These are phyloP conservation scores for Lepidium sativum DNA, from an alignment of 345 rosid species.

Conservation along the genomic window DNA sequence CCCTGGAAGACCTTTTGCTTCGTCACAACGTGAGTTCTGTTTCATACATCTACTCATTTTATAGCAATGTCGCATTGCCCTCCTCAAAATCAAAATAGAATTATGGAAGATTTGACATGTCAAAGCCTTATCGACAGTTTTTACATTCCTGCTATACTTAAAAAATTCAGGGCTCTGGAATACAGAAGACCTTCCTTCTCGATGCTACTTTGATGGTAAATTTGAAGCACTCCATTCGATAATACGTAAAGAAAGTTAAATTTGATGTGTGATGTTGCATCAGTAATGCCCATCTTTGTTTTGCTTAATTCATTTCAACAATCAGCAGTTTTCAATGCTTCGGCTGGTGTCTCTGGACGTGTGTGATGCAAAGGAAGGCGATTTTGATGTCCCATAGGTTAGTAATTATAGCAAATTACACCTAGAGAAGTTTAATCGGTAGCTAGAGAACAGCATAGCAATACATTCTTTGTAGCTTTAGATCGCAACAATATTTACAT, in stretches of 20 bases:
- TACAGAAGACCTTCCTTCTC: slow-evolving; percentile 43
- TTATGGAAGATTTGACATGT: not conserved
- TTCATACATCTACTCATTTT: not conserved
- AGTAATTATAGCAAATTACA: slow-evolving; percentile 10
- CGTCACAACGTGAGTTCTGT: slow-evolving; percentile 66
- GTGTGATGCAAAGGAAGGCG: slow-evolving; percentile 68
- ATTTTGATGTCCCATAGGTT: slow-evolving; percentile 58
- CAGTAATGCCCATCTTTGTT: not conserved
- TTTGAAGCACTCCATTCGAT: not conserved
- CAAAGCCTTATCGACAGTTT: not conserved
- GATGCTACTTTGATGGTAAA: slow-evolving; percentile 59
- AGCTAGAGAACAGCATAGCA: not conserved
- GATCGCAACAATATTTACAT: not conserved
- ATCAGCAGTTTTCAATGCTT: slow-evolving; percentile 57
- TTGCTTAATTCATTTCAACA: not conserved
- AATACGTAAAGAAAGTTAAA: not conserved
- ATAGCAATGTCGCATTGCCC: not conserved
- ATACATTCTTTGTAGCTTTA: not conserved
- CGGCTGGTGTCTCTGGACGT: slow-evolving; percentile 51
- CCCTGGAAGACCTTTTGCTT: slow-evolving; percentile 65
- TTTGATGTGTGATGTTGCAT: not conserved
- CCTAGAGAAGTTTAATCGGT: not conserved
- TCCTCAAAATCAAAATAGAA: not conserved
- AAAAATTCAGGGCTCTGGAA: slow-evolving; percentile 49
- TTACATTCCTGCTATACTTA: not conserved